A percentile compares a stretch with the other conserved stretches of the same genome.
Evolutionary conservation across 495 filamentous ascomycete species (phyloP).

Genomic region (Paragyromitra xinjiangensis): DNA sequence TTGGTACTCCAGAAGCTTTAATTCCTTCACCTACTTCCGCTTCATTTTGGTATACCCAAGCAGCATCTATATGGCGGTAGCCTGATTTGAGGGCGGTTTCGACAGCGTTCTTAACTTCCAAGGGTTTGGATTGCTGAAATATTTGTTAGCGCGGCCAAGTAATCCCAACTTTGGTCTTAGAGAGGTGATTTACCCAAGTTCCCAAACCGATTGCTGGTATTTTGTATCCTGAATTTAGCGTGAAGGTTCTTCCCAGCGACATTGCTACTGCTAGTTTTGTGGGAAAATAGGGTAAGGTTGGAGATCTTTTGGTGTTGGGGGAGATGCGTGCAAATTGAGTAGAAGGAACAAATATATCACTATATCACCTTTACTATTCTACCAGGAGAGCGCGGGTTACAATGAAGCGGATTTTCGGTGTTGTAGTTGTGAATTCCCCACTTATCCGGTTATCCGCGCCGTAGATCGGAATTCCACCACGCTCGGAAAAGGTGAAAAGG

Average conservation of each 20-base stretch:
- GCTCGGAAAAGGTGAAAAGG: slow-evolving; percentile 2
- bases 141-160: neutral
- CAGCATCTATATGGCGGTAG: slow-evolving; percentile 77
- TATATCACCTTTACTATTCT: neutral
- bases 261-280: slow-evolving; percentile 41
- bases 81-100: slow-evolving; percentile 67
- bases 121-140: slow-evolving; percentile 58
- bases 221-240: slow-evolving; percentile 69
- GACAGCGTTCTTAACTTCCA: slow-evolving; percentile 67
- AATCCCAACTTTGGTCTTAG: slow-evolving; percentile 56
- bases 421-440: neutral
- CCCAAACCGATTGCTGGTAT: slow-evolving; percentile 73
- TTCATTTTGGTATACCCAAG: slow-evolving; percentile 75
- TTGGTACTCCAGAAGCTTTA: slow-evolving; percentile 64
- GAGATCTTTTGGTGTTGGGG: neutral
- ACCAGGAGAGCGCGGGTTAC: neutral
- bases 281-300: neutral
- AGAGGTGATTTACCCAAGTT: slow-evolving; percentile 68
- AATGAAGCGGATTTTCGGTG: neutral
- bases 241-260: slow-evolving; percentile 62
- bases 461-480: neutral
- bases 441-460: neutral
- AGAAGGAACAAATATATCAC: neutral
- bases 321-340: neutral
- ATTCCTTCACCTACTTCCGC: slow-evolving; percentile 69